Base-by-base conservation (phyloP, 352 stramenopile species). In the Pythium coloratum region DNA sequence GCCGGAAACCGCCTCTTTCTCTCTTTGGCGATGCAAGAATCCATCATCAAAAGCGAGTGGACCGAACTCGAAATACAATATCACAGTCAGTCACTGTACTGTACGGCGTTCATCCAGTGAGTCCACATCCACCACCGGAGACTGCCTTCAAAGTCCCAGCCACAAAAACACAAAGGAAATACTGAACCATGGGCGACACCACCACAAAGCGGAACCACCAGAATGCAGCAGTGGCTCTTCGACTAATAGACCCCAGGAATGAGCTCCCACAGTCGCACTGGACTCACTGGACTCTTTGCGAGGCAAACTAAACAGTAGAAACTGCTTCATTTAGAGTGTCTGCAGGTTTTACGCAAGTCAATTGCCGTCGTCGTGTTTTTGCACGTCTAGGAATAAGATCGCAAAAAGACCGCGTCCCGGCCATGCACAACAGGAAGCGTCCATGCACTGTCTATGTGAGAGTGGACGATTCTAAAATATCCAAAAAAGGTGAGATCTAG, bases 1-100 rank as follows among this genome's bases (percentile, higher is more conserved):
- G 46, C 46, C 46, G n/a, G 20, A 53, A 53, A 53, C 46, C 46
- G 46, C 30, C 46, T 53, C 46, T 53, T n/a, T 53, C 20, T 5
- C 46, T 30, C n/a, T 24, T 20, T 50, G 10, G 10, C 38, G 18
- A 6, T 30, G 16, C n/a, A 8, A 24, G 46, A 53, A 53, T 53
- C 46, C 46, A 53, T 53, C 18, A 53, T 53, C 18, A 8, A 32
- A 4, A 14, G 32, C 13, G 46, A 30, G 46, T 53, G 46, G 12
- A 12, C 40, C 20, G 20, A 38, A 38, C 5, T 38, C 33, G 5
- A 2, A 38, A 38, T 38, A 38, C 5, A 38, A 10, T 9, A 24
- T 24, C 33, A 9, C 33, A 38, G 33, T 9, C 33, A 38, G 33
- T 38, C 33, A 38, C 9, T 38, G 33, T 38, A 38, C 33, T 7